Conservation (phyloP, 75 land plant species). For the Isoetes taiwanensis region DNA sequence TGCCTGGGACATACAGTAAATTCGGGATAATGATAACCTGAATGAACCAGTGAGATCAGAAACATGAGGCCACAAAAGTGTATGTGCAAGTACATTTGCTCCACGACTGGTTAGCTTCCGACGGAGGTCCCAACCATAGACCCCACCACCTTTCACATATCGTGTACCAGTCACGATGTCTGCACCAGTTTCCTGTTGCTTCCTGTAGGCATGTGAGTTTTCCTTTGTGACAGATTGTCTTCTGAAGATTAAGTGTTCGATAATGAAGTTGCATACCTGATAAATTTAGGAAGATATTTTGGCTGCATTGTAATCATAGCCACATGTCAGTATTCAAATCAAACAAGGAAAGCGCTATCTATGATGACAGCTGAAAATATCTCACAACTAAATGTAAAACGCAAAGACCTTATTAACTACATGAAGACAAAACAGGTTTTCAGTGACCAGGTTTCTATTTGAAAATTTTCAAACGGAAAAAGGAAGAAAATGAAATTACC, state of each 20-base stretch:
- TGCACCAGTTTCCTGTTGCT: constrained; percentile 79
- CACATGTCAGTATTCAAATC: background rate
- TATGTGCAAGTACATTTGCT: constrained; percentile 94
- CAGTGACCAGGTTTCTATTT: too few species aligned
- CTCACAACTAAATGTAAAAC: background rate
- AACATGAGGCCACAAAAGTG: constrained; percentile 87
- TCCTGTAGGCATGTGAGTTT: constrained; percentile 25
- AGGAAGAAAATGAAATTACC: background rate
- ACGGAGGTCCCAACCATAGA: constrained; percentile 90
- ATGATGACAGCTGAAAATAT: background rate
- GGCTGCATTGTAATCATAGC: constrained; percentile 50
- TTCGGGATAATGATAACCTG: constrained; percentile 25
- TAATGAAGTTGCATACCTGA: constrained; percentile 63
- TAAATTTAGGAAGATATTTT: constrained; percentile 82
- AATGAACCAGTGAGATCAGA: constrained; percentile 97
- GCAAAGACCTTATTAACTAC: background rate
- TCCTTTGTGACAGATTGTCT: too few species aligned
- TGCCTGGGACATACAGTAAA: background rate
- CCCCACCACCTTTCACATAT: constrained; percentile 83
- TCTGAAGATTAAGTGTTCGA: too few species aligned
- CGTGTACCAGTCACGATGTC: constrained; percentile 91
- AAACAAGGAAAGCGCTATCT: background rate
- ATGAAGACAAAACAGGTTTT: background rate
- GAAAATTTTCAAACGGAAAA: background rate
- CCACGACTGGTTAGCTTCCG: constrained; percentile 91